Percentiles rank a stretch among this genome's conserved stretches.
phyloP scores from a whole-genome alignment of 345 rosid genomes.

The Arabis alpina region DNA sequence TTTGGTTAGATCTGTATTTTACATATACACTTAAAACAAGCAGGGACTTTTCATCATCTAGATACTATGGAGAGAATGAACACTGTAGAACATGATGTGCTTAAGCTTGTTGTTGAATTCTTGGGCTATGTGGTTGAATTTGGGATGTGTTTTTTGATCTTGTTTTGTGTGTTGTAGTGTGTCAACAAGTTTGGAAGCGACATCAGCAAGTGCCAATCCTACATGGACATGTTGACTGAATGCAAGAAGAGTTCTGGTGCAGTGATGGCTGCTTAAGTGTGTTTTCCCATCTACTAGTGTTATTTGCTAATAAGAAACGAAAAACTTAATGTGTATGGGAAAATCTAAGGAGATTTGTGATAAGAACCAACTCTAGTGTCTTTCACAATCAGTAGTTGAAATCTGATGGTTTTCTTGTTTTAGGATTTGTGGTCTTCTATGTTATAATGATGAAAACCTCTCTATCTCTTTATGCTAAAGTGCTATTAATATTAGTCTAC shows the following conservation, averaged over 20 bases:
- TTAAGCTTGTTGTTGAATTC: not conserved
- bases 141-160: not conserved
- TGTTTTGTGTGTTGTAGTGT: constrained; percentile 54
- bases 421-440: not conserved
- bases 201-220: constrained; percentile 94
- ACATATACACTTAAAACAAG: not conserved
- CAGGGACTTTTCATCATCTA: too few relatives aligned
- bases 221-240: constrained; percentile 93
- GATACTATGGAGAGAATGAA: not conserved
- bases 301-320: not conserved
- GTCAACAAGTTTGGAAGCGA: constrained; percentile 69
- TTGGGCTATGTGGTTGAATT: not conserved
- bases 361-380: not conserved
- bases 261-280: constrained; percentile 54
- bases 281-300: not conserved
- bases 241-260: constrained; percentile 84
- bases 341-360: not conserved
- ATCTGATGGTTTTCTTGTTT: constrained; percentile 5
- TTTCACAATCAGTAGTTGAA: too few relatives aligned
- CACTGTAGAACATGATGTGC: not conserved
- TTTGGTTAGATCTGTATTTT: not conserved
- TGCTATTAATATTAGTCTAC: not conserved
- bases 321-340: too few relatives aligned
- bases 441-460: too few relatives aligned
- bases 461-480: not conserved